A percentile compares a stretch with the other conserved stretches of the same genome.
These are phyloP conservation scores for Xylariaceae sp. DNA, from an alignment of 2,329 filamentous ascomycete species.

Conservation along the genomic window DNA sequence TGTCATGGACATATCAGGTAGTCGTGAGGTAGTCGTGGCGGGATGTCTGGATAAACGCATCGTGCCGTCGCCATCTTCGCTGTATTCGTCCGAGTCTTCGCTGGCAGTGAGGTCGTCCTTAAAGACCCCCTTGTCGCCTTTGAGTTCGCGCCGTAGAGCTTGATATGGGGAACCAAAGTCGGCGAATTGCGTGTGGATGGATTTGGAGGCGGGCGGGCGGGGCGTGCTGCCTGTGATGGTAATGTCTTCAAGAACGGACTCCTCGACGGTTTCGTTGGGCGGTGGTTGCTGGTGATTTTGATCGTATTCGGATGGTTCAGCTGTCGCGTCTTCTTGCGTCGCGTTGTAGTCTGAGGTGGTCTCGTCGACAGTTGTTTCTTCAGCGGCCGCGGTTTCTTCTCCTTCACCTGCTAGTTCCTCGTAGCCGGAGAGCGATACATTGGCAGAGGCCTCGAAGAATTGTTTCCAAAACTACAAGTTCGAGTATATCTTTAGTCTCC, in stretches of 20 bases:
- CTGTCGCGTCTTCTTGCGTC: conserved; percentile 35
- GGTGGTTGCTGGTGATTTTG: conserved; percentile 27
- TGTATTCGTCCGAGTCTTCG: conserved; percentile 35
- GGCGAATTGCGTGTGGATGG: conserved; percentile 44
- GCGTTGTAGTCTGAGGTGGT: conserved; percentile 38
- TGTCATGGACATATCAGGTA: conserved; percentile 60
- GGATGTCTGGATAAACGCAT: conserved; percentile 45
- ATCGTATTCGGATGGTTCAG: conserved; percentile 32
- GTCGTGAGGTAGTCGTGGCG: conserved; percentile 47
- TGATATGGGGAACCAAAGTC: conserved; percentile 74
- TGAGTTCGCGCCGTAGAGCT: conserved; percentile 61
- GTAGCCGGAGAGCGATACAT: conserved; percentile 92
- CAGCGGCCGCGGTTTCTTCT: conserved; percentile 49
- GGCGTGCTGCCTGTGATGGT: conserved; percentile 65
- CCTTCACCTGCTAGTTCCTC: conserved; percentile 69
- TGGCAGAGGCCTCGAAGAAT: conserved; percentile 97
- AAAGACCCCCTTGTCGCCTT: conserved; percentile 37
- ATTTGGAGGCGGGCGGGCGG: conserved; percentile 48
- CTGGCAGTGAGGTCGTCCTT: conserved; percentile 27
- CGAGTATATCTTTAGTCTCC: background rate
- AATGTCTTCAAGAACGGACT: conserved; percentile 61
- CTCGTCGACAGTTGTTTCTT: conserved; percentile 52
- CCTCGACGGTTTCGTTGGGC: conserved; percentile 46
- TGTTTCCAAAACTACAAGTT: conserved; percentile 88
- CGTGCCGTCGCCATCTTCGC: conserved; percentile 36